Conservation (phyloP, 257 asterid genomes). For the Ocimum tenuiflorum region DNA sequence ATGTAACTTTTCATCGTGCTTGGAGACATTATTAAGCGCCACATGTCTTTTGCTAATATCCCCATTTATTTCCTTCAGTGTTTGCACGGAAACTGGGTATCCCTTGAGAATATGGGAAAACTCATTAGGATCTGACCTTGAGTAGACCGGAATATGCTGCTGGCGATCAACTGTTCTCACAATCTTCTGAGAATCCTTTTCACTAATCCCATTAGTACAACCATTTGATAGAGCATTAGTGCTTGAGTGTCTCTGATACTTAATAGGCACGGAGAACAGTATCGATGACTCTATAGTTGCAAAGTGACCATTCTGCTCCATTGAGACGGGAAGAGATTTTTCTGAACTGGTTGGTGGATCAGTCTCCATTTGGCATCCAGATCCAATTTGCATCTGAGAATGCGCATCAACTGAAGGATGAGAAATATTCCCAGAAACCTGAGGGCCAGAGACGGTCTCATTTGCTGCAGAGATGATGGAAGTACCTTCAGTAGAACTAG, state of each 20-base stretch:
- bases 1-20: conserved; percentile 28
- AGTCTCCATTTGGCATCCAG: conserved; percentile 30
- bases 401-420: conserved; percentile 22
- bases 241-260: conserved; percentile 35
- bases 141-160: conserved; percentile 30
- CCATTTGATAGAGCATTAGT: conserved; percentile 24
- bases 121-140: conserved; percentile 31
- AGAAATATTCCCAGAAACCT: conserved; percentile 19
- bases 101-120: conserved; percentile 44
- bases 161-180: conserved; percentile 26
- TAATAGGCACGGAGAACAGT: conserved; percentile 39
- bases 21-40: conserved; percentile 27
- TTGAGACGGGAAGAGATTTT: conserved; percentile 27
- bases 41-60: conserved; percentile 33
- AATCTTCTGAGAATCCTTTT: conserved; percentile 28
- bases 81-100: conserved; percentile 40
- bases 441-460: conserved; percentile 19
- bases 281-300: conserved; percentile 32
- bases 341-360: conserved; percentile 24
- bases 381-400: conserved; percentile 24
- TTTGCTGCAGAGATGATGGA: conserved; percentile 19
- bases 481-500: conserved; percentile 24
- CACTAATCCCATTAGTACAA: conserved; percentile 23
- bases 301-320: conserved; percentile 27
- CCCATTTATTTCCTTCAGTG: conserved; percentile 20